Base-by-base conservation (phyloP, 495 filamentous ascomycete species). In the Sphaerosporella brunnea region DNA sequence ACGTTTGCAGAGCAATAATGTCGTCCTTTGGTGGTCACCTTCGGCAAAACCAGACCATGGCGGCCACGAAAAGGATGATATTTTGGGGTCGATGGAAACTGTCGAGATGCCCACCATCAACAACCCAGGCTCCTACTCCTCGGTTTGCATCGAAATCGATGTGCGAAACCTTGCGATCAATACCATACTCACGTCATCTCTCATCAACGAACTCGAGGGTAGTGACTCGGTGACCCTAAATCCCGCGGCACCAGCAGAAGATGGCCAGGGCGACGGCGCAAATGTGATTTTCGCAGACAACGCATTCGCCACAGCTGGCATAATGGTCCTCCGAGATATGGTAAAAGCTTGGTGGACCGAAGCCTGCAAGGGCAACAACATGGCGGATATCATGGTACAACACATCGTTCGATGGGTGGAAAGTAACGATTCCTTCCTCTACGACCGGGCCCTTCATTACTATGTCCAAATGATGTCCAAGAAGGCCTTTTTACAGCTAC, bases 261-360 rank as follows among this genome's bases (percentile, higher is more conserved):
- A 78, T 47, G 68, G 64, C 10, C 61, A 64, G 24, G 62, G 62
- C 36, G 73, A 77, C 50, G 73, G 77, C 0, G 68, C 71, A 0
- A 63, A 56, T n/a, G 69, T 80, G 20, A 72, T 95, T 2, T 84
- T 82, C 53, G 79, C 88, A 2, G 88, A 96, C 48, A 88, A 84
- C 48, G 82, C 88, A 0, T 96, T 96, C 64, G 81, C 90, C 16
- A 84, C 85, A 45, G 86, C 88, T 8, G 84, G 87, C 28, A 78
- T 94, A 4, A 71, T 76, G 18, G 90, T 96, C 11, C 68, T 99
- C 2, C 78, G 90, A 3, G 90, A 95, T 62, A 96, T 99, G 90
- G 90, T 99, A 51, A 95, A 94, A 61, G 75, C 82, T 2, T 99
- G 92, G 92, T 95, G 88, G 86, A 74, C 77, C 0, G 86, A 96